Evolutionary conservation across 1,139 yeast genomes (phyloP), one percentile per base, ranked within the genome.

Genomic region (Protomyces macrosporus): DNA sequence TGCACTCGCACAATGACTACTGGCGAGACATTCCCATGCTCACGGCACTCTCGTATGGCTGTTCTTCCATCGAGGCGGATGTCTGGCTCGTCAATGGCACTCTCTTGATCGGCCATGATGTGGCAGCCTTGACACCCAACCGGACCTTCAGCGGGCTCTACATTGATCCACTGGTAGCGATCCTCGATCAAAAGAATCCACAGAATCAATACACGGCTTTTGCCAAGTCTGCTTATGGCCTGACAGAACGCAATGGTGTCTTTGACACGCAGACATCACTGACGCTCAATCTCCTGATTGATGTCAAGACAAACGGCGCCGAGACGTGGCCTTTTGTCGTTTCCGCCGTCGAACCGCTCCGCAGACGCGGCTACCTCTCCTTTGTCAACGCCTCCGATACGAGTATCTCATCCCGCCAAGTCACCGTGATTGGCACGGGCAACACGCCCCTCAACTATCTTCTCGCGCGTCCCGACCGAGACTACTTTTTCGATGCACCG

Each of bases 21-120:
- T 85, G 89, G 90, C 76, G 91, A 68, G 68, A 72, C 1, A 72
- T 76, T 4, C 93, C 93, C 0, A 75, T 87, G 7, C 77, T 82
- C 65, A 86, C 84, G 66, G 91, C 90, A 0, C 73, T 86, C 45
- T 75, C 79, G 12, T 73, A 75, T 36, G 93, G 91, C 0, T 80
- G 82, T 34, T 78, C 78, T 58, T 83, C 89, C 59, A 80, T 86
- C 6, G 93, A 87, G 73, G 87, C 88, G 33, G 95, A 87, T 72
- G 82, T 86, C 52, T 87, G 90, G 90, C 74, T 76, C 53, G 78
- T 66, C 33, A 70, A 73, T 6, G 73, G 75, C 39, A 78, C 77
- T 16, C 74, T 87, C n/a, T 40, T 59, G 56, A 90, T 87, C 54
- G 91, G 91, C 1, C 93, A 87, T 71, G 84, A 82, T 67, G 76